Conservation (phyloP, 2,329 filamentous ascomycete species). For the Davidsoniella australis region DNA sequence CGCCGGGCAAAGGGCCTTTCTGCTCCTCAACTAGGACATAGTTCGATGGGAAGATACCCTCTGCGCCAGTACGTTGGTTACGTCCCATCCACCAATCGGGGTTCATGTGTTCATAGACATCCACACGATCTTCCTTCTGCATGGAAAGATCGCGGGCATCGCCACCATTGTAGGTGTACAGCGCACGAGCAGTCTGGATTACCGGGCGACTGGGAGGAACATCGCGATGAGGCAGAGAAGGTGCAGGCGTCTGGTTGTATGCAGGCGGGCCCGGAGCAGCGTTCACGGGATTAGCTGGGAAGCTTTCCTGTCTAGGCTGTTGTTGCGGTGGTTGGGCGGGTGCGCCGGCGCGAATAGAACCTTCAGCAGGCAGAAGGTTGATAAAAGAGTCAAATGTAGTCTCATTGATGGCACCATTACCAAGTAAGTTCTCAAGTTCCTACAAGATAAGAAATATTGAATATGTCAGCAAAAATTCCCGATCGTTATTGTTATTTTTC, state of each 20-base stretch:
- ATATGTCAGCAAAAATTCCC: too few species aligned
- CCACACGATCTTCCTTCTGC: slow-evolving; percentile 62
- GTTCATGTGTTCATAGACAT: slow-evolving; percentile 86
- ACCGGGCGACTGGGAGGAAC: slow-evolving; percentile 29
- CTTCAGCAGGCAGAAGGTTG: slow-evolving; percentile 56
- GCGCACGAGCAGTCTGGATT: slow-evolving; percentile 57
- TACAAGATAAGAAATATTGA: slow-evolving; percentile 21
- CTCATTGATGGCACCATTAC: slow-evolving; percentile 62
- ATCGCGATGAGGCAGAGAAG: slow-evolving; percentile 19
- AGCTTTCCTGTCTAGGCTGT: too few species aligned
- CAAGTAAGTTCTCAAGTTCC: slow-evolving; percentile 83
- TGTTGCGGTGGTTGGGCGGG: slow-evolving; percentile 17
- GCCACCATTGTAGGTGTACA: slow-evolving; percentile 66
- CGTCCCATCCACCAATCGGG: slow-evolving; percentile 91
- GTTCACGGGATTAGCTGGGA: slow-evolving; percentile 18
- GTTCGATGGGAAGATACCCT: slow-evolving; percentile 89
- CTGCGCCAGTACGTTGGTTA: slow-evolving; percentile 63
- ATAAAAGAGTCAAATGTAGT: slow-evolving; percentile 60
- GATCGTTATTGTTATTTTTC: not conserved
- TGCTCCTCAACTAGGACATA: slow-evolving; percentile 60
- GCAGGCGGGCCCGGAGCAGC: slow-evolving; percentile 26
- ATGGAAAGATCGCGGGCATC: slow-evolving; percentile 72
- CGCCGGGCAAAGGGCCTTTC: slow-evolving; percentile 27
- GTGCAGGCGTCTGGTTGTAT: slow-evolving; percentile 32
- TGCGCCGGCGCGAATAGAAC: slow-evolving; percentile 35